These are phyloP conservation scores for Ilex asprella DNA, from an alignment of 257 asterid genomes.

Conservation along the genomic window DNA sequence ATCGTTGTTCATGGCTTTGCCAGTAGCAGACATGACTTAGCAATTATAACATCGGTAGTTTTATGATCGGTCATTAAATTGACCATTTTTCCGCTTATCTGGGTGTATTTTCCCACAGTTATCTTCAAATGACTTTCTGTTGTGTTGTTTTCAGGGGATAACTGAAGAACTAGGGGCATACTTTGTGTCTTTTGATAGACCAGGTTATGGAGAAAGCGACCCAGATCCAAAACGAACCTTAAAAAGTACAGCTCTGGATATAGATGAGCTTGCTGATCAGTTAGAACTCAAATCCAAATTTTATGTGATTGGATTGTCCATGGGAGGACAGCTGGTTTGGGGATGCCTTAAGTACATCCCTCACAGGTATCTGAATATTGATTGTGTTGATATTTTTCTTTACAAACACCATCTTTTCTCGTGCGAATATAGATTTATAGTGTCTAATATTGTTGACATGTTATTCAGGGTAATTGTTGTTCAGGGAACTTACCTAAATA, in stretches of 20 bases:
- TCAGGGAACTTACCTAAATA: too few relatives aligned
- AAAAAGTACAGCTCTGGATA: conserved; percentile 47
- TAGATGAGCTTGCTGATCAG: conserved; percentile 67
- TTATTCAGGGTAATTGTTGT: too few relatives aligned
- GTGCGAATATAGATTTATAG: too few relatives aligned
- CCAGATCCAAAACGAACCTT: conserved; percentile 58
- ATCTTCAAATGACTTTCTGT: not conserved
- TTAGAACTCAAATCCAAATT: conserved; percentile 53
- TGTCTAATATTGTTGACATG: too few relatives aligned
- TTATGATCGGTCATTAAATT: too few relatives aligned
- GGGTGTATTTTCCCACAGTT: too few relatives aligned
- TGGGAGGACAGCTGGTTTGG: conserved; percentile 75
- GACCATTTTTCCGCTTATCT: too few relatives aligned
- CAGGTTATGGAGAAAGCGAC: conserved; percentile 84
- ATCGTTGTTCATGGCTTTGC: not conserved
- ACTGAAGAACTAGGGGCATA: conserved; percentile 52
- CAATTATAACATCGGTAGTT: not conserved
- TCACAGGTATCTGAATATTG: conserved; percentile 31
- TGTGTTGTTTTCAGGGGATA: conserved; percentile 30
- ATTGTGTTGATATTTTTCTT: too few relatives aligned
- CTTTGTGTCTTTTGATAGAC: conserved; percentile 64
- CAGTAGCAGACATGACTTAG: not conserved
- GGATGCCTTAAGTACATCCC: conserved; percentile 74
- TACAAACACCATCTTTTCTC: too few relatives aligned
- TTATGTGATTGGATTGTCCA: conserved; percentile 52